Evolutionary conservation across 805 yeast genomes (phyloP), one percentile per base, ranked within the genome.

Genomic region (Saturnispora besseyi): DNA sequence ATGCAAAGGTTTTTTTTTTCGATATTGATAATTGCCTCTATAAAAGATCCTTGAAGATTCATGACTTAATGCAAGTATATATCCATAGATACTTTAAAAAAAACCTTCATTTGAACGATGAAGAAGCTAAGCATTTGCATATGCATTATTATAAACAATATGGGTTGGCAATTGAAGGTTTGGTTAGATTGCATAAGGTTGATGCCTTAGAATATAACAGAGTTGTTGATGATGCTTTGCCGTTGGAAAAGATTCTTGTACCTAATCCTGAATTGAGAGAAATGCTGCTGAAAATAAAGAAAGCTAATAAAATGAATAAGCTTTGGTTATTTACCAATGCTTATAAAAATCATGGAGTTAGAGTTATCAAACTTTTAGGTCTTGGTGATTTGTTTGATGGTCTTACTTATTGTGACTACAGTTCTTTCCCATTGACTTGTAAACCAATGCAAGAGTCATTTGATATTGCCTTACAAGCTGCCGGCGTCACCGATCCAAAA

Each of bases 261-360:
- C 95, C 90, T 42, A 79, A 84, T 57, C 65, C 64, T 5, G 62
- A 67, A 37, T 67, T 83, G 49, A 71, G 90, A 53, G 65, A 73
- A 26, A 66, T 79, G 74, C 66, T 85, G 41, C 49, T 75, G 3
- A 58, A 66, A 9, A 56, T 85, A 56, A 72, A 65, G 51, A 57
- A 63, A 32, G 50, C 64, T 11, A 72, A 77, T 1, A 77, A 79
- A 54, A 79, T 83, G 51, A 83, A 81, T 58, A 74, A 82, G 60
- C 69, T 91, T 55, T 91, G 99, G 99, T 74, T 93, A 41, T 85
- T 88, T 60, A 91, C 99, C 4, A 91, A 91, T 64, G 98, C 99
- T 1, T 91, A 91, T 69, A 82, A 83, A 62, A 88, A 80, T 60
- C 99, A 91, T 66, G 99, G 91, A 0, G 59, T 81, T 42, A 74